Evolutionary conservation across 331 rosid species (phyloP), one percentile per base, ranked within the genome.

Genomic region (Acacia concinna): DNA sequence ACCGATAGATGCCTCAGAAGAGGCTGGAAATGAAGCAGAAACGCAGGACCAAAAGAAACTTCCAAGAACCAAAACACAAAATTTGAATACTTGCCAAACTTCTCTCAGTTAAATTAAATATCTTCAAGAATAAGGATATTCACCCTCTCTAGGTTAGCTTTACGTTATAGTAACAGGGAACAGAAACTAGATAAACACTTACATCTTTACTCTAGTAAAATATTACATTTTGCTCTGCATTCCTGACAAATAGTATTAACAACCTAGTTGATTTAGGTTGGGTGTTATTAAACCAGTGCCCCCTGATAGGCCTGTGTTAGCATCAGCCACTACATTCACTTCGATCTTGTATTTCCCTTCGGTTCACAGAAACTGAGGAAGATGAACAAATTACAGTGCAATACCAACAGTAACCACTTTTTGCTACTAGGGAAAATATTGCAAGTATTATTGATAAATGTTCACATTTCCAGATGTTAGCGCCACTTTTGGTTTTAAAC

Each of bases 91-190:
- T 69, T 37, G 41, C 28, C 20, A 27, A 75, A 30, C 20, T 41
- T 7, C 56, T 38, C 70, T 35, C 37, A 0, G 74, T 23, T 74
- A 12, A n/a, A 60, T 30, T 18, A 25, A 73, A 78, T 27, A 4
- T 41, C 20, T 73, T 56, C 49, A 68, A 81, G 71, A 17, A 56
- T 8, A 9, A 56, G 15, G 52, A 28, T 35, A 65, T 41, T 28
- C 34, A 74, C 46, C 80, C 77, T 35, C 77, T 12, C 49, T 10
- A 57, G 5, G 57, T 75, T n/a, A 30, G 52, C 20, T n/a, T 78
- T 43, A 5, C 30, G 68, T 21, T 60, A 57, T 67, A 69, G 59
- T 46, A 75, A 46, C 21, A 6, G 8, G 35, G 38, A 74, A 32
- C 52, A 68, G 44, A 79, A 72, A 54, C 62, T 54, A 23, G 30